A percentile compares a stretch with the other conserved stretches of the same genome.
These are phyloP conservation scores for Ustilago curta DNA, from an alignment of 1,284 basidiomycete genomes.

Conservation along the genomic window DNA sequence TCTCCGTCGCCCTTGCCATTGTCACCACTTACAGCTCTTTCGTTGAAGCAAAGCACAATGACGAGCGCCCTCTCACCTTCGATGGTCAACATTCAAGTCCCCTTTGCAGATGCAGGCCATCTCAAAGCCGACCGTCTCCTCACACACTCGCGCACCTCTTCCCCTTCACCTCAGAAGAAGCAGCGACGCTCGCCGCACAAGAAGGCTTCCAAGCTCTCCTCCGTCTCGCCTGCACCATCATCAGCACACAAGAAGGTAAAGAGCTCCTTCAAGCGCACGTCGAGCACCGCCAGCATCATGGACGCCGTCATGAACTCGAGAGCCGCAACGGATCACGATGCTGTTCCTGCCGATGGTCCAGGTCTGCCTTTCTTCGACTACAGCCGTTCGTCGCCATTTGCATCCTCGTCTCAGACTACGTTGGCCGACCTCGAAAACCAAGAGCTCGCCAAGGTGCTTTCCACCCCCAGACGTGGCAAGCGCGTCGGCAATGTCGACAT, in stretches of 20 bases:
- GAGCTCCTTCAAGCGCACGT: slow-evolving; percentile 36
- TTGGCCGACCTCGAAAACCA: slow-evolving; percentile 41
- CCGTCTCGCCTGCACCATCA: slow-evolving; percentile 8
- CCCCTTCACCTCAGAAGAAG: slow-evolving; percentile 48
- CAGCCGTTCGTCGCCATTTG: slow-evolving; percentile 36
- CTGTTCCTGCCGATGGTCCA: slow-evolving; percentile 7
- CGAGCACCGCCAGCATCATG: slow-evolving; percentile 50
- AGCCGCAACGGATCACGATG: slow-evolving; percentile 45
- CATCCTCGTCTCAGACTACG: slow-evolving; percentile 43
- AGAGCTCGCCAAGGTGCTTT: slow-evolving; percentile 34
- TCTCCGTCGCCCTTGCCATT: slow-evolving; percentile 16
- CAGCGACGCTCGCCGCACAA: slow-evolving; percentile 29
- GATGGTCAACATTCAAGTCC: slow-evolving; percentile 45
- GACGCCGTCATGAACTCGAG: slow-evolving; percentile 50
- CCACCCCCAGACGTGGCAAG: slow-evolving; percentile 48
- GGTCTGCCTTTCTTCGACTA: slow-evolving; percentile 21
- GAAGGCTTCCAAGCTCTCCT: slow-evolving; percentile 16
- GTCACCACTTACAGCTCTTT: slow-evolving; percentile 11
- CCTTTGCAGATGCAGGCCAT: slow-evolving; percentile 49
- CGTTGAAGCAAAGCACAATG: slow-evolving; percentile 16
- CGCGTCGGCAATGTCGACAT: slow-evolving; percentile 51
- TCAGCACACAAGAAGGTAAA: slow-evolving; percentile 17
- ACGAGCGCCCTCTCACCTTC: slow-evolving; percentile 48
- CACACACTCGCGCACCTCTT: slow-evolving; percentile 27
- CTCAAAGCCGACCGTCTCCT: slow-evolving; percentile 22